Base-by-base conservation (phyloP, 2,329 filamentous ascomycete species). In the Xylaria arbuscula region DNA sequence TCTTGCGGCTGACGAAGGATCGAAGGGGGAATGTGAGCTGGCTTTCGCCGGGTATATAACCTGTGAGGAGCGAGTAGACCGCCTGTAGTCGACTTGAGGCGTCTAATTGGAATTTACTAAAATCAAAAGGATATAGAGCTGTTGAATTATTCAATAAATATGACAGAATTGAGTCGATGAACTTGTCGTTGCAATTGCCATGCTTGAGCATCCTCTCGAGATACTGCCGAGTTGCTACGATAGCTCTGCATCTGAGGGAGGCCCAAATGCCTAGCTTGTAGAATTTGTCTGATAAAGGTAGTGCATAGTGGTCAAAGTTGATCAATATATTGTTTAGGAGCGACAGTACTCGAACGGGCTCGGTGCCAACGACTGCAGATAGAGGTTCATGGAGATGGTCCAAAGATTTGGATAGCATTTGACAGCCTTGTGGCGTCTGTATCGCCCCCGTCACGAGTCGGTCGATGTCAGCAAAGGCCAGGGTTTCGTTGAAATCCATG, bases 301-400 rank as follows among this genome's bases (percentile, higher is more conserved):
- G 58, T 5, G 67, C 70, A 22, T 73, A 65, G 8, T 68, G 67
- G 3, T 76, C 72, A 10, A 83, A 72, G 51, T 76, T 78, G 51
- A 81, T 74, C 32, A 76, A 72, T 15, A 85, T 62, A 68, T 84
- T 83, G 62, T 83, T 82, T 28, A 85, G 70, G 58, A 85, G 78
- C 0, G 74, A 68, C 47, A 85, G 72, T 42, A 76, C 32, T 2
- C 73, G 54, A 22, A 55, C 9, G 50, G 58, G 70, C 56, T 77
- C 70, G 6, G 72, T 67, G 15, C 28, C 60, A n/a, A 57, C 42
- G 53, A n/a, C 32, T 45, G 36, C 58, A 32, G 36, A 7, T 15
- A 59, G 54, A 68, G 17, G 45, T 7, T 1, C 11, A 42, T 61
- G 48, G 24, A 76, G 55, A 11, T 58, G 10, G 34, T 28, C 7